These are phyloP conservation scores for Phytophthora ohioensis DNA, from an alignment of 352 stramenopile genomes.

Conservation along the genomic window DNA sequence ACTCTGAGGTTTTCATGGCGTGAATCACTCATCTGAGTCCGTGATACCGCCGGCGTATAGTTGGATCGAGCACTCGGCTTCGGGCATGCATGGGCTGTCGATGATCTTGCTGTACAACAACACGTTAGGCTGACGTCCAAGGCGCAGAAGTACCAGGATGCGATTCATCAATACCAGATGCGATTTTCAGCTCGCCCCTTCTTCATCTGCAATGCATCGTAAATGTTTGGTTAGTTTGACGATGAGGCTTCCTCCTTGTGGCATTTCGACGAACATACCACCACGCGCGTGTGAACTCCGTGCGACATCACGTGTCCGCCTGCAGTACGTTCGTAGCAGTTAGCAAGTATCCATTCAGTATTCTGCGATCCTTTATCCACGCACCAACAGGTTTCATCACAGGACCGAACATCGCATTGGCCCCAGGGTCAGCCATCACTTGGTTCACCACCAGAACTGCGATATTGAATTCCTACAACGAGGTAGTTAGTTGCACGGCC, in stretches of 20 bases:
- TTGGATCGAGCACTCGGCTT: slow-evolving; percentile 85
- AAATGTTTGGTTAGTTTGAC: slow-evolving; percentile 10
- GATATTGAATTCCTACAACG: slow-evolving; percentile 93
- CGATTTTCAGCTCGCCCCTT: slow-evolving; percentile 93
- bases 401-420: slow-evolving; percentile 84
- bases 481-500: background rate
- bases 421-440: slow-evolving; percentile 90
- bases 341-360: too few species aligned
- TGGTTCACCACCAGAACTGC: slow-evolving; percentile 94
- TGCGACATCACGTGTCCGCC: slow-evolving; percentile 96
- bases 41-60: slow-evolving; percentile 70
- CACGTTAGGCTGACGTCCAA: slow-evolving; percentile 2
- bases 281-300: slow-evolving; percentile 96
- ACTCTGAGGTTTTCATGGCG: background rate
- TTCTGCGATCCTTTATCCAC: slow-evolving; percentile 3
- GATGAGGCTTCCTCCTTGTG: background rate
- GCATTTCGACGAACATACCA: slow-evolving; percentile 49
- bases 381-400: slow-evolving; percentile 88
- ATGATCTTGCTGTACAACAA: slow-evolving; percentile 73
- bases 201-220: slow-evolving; percentile 66
- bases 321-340: slow-evolving; percentile 7
- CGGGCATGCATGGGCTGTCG: slow-evolving; percentile 87
- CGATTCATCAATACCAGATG: slow-evolving; percentile 64
- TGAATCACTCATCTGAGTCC: slow-evolving; percentile 63
- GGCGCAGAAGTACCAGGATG: background rate